Conservation (phyloP, 495 filamentous ascomycete species). For the Aspergillus affinis region DNA sequence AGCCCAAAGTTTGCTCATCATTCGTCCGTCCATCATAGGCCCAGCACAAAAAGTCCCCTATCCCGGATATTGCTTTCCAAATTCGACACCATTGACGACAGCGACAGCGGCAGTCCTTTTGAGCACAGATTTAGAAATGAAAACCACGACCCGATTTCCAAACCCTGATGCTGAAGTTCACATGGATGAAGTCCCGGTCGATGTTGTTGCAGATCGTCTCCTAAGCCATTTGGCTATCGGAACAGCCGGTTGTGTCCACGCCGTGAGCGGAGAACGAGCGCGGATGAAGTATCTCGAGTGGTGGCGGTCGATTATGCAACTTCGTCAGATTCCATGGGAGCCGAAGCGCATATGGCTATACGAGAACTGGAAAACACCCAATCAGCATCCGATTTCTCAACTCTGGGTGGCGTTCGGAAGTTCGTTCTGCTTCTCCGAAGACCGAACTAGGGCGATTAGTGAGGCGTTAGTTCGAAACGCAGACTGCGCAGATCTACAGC, state of each 20-base stretch:
- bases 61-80: slow-evolving; percentile 9
- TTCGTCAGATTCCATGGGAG: slow-evolving; percentile 28
- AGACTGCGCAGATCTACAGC: slow-evolving; percentile 11
- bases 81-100: slow-evolving; percentile 4
- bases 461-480: slow-evolving; percentile 10
- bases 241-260: slow-evolving; percentile 29
- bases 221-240: slow-evolving; percentile 26
- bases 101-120: background rate
- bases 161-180: slow-evolving; percentile 27
- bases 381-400: slow-evolving; percentile 26
- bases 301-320: slow-evolving; percentile 28
- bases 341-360: slow-evolving; percentile 22
- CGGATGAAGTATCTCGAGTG: slow-evolving; percentile 21
- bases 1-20: slow-evolving; percentile 12
- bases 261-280: slow-evolving; percentile 27
- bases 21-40: slow-evolving; percentile 20
- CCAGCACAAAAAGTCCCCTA: slow-evolving; percentile 14
- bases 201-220: slow-evolving; percentile 31
- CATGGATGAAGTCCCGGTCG: slow-evolving; percentile 36
- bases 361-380: slow-evolving; percentile 28
- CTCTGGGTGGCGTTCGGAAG: slow-evolving; percentile 31
- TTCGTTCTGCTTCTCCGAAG: slow-evolving; percentile 30
- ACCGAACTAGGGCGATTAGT: slow-evolving; percentile 17
- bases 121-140: background rate
- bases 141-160: slow-evolving; percentile 15